Conservation (phyloP, 495 filamentous ascomycete genomes). For the Achaetomiella virescens region DNA sequence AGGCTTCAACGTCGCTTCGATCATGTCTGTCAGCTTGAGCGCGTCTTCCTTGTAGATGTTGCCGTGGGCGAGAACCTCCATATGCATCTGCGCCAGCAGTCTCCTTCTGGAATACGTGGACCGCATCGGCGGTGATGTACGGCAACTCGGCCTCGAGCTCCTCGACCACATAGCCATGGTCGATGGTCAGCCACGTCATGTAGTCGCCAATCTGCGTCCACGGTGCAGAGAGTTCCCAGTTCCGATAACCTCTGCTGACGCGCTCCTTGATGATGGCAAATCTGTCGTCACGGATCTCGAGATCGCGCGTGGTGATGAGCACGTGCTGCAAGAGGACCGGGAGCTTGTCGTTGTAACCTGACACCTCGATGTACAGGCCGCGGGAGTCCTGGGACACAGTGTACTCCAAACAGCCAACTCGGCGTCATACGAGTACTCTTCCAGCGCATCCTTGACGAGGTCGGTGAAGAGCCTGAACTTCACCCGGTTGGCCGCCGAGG, state of each 20-base stretch:
- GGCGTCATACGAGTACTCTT: conserved; percentile 94
- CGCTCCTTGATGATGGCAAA: conserved; percentile 92
- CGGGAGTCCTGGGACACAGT: conserved; percentile 59
- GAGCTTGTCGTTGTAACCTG: conserved; percentile 96
- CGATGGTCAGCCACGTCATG: conserved; percentile 68
- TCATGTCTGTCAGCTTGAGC: conserved; percentile 72
- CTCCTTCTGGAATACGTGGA: conserved; percentile 72
- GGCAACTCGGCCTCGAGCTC: conserved; percentile 74
- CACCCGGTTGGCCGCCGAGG: conserved; percentile 69
- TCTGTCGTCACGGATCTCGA: conserved; percentile 73
- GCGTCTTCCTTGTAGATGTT: conserved; percentile 97
- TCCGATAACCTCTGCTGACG: conserved; percentile 64
- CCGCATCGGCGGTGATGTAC: conserved; percentile 63
- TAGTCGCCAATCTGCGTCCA: conserved; percentile 88
- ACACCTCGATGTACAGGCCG: conserved; percentile 73
- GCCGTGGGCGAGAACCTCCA: conserved; percentile 84
- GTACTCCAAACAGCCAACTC: conserved; percentile 87
- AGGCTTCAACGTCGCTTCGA: conserved; percentile 74
- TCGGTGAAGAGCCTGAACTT: conserved; percentile 80
- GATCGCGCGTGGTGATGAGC: conserved; percentile 74
- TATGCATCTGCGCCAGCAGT: conserved; percentile 76
- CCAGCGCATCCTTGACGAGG: conserved; percentile 80
- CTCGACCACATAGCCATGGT: conserved; percentile 73
- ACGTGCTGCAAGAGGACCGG: conserved; percentile 87
- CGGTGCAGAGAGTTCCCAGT: conserved; percentile 80